Evolutionary conservation across 2,329 filamentous ascomycete genomes (phyloP).

Genomic region (Lachnum nothofagi): DNA sequence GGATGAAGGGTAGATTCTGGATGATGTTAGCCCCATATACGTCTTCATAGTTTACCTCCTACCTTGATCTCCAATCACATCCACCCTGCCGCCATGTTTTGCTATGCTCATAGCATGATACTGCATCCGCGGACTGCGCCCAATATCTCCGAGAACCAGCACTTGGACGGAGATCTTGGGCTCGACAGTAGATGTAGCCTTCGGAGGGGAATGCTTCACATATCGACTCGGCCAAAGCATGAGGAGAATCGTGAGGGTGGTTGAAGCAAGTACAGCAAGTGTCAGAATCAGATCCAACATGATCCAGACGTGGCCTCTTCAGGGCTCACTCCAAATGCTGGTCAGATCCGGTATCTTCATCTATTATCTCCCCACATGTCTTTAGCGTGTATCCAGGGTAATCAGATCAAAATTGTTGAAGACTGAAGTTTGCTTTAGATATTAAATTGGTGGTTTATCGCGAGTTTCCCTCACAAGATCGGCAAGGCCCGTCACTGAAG

Average conservation of each 20-base stretch:
- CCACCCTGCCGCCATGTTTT: slow-evolving; percentile 71
- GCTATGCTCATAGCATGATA: slow-evolving; percentile 94
- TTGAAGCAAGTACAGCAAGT: slow-evolving; percentile 30
- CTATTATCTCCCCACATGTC: background rate
- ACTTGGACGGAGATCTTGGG: slow-evolving; percentile 62
- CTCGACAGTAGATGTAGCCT: slow-evolving; percentile 21
- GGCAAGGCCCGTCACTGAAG: background rate
- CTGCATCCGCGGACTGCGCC: slow-evolving; percentile 94
- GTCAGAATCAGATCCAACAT: slow-evolving; percentile 31
- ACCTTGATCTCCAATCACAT: slow-evolving; percentile 86
- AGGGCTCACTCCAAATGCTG: too few relatives aligned
- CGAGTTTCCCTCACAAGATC: background rate
- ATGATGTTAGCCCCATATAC: slow-evolving; percentile 8
- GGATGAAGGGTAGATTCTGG: slow-evolving; percentile 76
- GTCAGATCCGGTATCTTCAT: background rate
- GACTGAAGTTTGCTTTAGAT: background rate
- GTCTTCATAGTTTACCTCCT: slow-evolving; percentile 12
- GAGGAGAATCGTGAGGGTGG: slow-evolving; percentile 31
- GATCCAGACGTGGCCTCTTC: slow-evolving; percentile 14
- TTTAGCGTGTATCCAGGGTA: background rate
- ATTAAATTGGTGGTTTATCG: too few relatives aligned
- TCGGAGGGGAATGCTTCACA: slow-evolving; percentile 34
- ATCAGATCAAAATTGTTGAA: background rate
- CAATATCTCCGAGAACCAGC: slow-evolving; percentile 90
- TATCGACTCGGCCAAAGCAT: slow-evolving; percentile 36